A percentile compares a stretch with the other conserved stretches of the same genome.
Conservation (phyloP, 2,329 filamentous ascomycete genomes). For the Neopestalotiopsis clavispora region DNA sequence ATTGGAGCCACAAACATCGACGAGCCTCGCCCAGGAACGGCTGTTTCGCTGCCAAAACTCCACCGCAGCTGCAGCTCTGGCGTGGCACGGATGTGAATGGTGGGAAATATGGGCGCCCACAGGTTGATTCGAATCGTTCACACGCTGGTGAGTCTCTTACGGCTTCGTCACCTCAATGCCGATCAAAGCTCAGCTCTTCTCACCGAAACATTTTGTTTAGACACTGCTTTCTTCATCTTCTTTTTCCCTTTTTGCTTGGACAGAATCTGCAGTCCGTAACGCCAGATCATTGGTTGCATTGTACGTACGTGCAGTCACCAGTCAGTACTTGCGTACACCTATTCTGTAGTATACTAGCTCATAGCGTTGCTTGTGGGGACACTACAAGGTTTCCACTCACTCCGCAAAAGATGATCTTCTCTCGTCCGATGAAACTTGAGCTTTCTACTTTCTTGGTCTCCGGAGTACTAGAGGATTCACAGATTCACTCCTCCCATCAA, state of each 20-base stretch:
- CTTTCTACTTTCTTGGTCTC: too few relatives aligned
- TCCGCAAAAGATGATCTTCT: too few relatives aligned
- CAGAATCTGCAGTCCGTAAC: too few relatives aligned
- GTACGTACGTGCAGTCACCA: not conserved
- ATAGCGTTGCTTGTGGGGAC: too few relatives aligned
- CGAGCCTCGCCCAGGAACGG: not conserved
- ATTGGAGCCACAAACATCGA: not conserved
- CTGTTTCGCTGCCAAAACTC: not conserved
- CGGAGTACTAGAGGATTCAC: too few relatives aligned
- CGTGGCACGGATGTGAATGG: constrained; percentile 8
- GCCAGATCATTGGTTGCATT: not conserved
- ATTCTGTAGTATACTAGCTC: too few relatives aligned
- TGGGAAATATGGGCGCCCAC: constrained; percentile 8
- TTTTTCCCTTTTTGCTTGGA: too few relatives aligned
- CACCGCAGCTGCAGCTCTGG: not conserved
- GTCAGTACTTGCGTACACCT: not conserved
- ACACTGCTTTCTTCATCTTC: not conserved
- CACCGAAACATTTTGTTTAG: not conserved
- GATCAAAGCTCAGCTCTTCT: not conserved
- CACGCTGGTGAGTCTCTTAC: not conserved
- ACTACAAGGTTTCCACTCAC: too few relatives aligned
- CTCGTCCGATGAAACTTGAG: too few relatives aligned
- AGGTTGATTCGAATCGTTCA: not conserved
- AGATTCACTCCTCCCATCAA: not conserved
- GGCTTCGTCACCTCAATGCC: constrained; percentile 3